phyloP scores from a whole-genome alignment of 192 early-diverging fungal genomes.

The Chytriomyces confervae region DNA sequence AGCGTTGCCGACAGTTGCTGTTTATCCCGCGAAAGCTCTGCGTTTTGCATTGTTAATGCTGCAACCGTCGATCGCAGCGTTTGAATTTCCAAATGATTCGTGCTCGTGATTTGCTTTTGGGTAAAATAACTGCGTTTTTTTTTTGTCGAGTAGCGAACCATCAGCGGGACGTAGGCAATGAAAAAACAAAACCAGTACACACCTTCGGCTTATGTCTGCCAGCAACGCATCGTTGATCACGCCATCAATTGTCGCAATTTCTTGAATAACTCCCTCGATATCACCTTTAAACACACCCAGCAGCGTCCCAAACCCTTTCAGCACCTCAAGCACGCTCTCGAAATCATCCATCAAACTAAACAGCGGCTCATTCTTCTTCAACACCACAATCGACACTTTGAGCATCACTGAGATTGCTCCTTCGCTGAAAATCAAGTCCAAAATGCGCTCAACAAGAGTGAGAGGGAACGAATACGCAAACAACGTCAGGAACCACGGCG shows the following conservation, averaged over 20 bases:
- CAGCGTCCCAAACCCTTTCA: conserved; percentile 63
- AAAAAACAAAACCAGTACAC: background rate
- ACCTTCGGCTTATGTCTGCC: conserved; percentile 10
- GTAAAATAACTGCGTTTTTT: conserved; percentile 26
- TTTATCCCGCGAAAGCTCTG: conserved; percentile 15
- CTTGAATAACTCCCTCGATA: conserved; percentile 47
- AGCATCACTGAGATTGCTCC: conserved; percentile 70
- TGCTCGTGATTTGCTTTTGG: conserved; percentile 24
- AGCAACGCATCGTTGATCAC: conserved; percentile 31
- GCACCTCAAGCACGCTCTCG: conserved; percentile 79
- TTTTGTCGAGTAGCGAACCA: background rate
- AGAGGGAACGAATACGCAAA: conserved; percentile 93
- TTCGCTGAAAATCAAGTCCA: conserved; percentile 91
- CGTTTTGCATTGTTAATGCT: background rate
- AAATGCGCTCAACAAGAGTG: conserved; percentile 84
- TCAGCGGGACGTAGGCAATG: background rate
- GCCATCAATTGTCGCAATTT: conserved; percentile 40
- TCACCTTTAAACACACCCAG: conserved; percentile 35
- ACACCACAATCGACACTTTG: conserved; percentile 79
- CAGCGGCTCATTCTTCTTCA: conserved; percentile 77
- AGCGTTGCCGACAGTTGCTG: background rate
- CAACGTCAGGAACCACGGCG: conserved; percentile 97
- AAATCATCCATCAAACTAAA: conserved; percentile 63
- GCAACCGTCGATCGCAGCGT: conserved; percentile 24
- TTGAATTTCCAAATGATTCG: conserved; percentile 15